These are phyloP conservation scores for Ampelomyces quisqualis DNA, from an alignment of 2,329 filamentous ascomycete species.

Conservation along the genomic window DNA sequence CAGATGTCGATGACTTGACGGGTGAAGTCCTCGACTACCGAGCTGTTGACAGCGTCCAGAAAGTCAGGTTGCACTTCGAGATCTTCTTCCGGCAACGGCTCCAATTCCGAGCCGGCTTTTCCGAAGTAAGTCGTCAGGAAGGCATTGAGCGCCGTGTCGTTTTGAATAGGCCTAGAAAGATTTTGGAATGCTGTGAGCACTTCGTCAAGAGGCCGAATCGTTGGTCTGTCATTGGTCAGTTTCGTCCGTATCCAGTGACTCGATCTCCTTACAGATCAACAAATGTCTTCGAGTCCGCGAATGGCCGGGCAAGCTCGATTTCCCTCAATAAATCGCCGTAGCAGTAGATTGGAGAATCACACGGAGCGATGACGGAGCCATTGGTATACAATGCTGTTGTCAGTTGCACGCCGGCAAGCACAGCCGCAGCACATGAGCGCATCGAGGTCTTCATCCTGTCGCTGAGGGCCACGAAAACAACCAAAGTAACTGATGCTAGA, in stretches of 20 bases:
- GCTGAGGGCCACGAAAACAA: constrained; percentile 5
- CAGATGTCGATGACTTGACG: constrained; percentile 67
- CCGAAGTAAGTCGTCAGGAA: constrained; percentile 67
- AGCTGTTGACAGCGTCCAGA: constrained; percentile 57
- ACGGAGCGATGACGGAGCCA: constrained; percentile 62
- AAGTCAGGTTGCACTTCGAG: constrained; percentile 61
- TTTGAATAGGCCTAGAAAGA: constrained; percentile 61
- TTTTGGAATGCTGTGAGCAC: constrained; percentile 63
- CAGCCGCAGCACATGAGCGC: constrained; percentile 11
- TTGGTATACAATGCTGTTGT: constrained; percentile 57
- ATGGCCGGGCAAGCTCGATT: constrained; percentile 64
- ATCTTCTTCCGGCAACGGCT: constrained; percentile 53
- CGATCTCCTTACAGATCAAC: constrained; percentile 53
- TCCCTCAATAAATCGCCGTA: constrained; percentile 63
- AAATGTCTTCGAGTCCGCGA: constrained; percentile 69
- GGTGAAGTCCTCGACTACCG: constrained; percentile 61
- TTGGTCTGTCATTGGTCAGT: constrained; percentile 53
- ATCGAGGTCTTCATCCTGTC: constrained; percentile 11
- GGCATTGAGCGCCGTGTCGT: constrained; percentile 62
- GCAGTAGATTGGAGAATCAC: constrained; percentile 68
- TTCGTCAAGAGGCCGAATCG: constrained; percentile 59
- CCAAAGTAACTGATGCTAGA: neutral
- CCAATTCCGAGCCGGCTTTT: constrained; percentile 63
- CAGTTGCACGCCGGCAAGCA: constrained; percentile 26
- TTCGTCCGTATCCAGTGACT: neutral